Conservation (phyloP, 164 flowering plant genomes). For the Liriodendron chinense region DNA sequence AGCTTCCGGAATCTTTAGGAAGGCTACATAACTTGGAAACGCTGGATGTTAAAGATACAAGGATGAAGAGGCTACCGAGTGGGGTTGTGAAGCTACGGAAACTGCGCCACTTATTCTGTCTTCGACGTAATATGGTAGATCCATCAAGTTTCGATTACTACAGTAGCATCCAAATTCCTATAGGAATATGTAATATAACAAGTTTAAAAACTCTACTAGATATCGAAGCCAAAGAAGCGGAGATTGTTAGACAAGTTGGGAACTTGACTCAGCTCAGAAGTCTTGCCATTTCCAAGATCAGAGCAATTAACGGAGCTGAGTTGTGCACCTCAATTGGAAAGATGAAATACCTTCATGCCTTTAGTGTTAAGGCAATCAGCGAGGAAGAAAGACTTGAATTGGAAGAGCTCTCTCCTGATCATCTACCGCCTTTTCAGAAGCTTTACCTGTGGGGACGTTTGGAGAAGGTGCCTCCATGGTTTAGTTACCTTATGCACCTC, state of each 20-base stretch:
- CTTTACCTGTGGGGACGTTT: not conserved
- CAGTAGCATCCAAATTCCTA: conserved; percentile 20
- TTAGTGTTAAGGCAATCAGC: conserved; percentile 19
- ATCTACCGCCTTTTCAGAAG: conserved; percentile 1
- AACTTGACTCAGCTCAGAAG: conserved; percentile 33
- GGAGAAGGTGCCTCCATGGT: conserved; percentile 4
- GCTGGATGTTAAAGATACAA: conserved; percentile 31
- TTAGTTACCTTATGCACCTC: not conserved
- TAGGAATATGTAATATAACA: conserved; percentile 22
- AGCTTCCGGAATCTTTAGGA: conserved; percentile 39
- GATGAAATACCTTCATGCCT: conserved; percentile 26
- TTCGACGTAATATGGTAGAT: not conserved
- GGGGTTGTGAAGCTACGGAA: conserved; percentile 26
- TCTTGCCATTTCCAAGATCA: conserved; percentile 28
- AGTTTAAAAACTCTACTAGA: conserved; percentile 31
- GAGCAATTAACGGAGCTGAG: conserved; percentile 13
- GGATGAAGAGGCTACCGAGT: conserved; percentile 25
- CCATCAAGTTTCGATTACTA: conserved; percentile 5
- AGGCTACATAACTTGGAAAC: conserved; percentile 36
- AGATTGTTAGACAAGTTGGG: conserved; percentile 19
- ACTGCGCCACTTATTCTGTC: conserved; percentile 34
- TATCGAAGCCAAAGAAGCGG: conserved; percentile 24
- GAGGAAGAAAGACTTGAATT: conserved; percentile 23
- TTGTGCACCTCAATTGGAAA: conserved; percentile 31
- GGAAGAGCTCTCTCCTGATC: conserved; percentile 22